Percentiles rank a stretch among this genome's conserved stretches.
Evolutionary conservation across 2,329 filamentous ascomycete genomes (phyloP).

Genomic region (Bipolaris cookei): DNA sequence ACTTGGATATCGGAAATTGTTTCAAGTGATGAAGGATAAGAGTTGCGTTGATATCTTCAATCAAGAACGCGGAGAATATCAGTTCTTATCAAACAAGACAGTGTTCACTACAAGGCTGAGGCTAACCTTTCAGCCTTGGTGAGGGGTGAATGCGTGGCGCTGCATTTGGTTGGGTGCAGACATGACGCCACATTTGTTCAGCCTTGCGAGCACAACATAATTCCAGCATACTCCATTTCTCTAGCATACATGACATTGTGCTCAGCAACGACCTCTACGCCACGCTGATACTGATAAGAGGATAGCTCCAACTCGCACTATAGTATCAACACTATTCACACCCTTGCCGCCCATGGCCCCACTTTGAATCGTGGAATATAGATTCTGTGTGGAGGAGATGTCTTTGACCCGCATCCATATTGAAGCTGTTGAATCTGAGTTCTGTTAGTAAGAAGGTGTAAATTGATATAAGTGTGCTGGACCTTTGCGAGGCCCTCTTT

Average conservation of each 20-base stretch:
- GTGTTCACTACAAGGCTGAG: not conserved
- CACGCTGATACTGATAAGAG: not conserved
- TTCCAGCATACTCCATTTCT: not conserved
- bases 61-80: not conserved
- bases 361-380: slow-evolving; percentile 3
- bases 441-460: not conserved
- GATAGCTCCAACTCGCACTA: not conserved
- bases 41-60: not conserved
- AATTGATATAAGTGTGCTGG: not conserved
- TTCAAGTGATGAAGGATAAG: not conserved
- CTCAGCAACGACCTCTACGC: not conserved
- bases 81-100: not conserved
- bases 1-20: not conserved
- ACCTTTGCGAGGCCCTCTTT: not conserved
- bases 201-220: not conserved
- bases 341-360: not conserved
- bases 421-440: not conserved
- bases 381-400: not conserved
- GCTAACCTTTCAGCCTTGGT: not conserved
- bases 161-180: slow-evolving; percentile 8
- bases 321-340: not conserved
- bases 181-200: not conserved
- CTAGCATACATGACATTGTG: not conserved
- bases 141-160: not conserved
- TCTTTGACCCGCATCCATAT: not conserved